Evolutionary conservation across 73 alveolate species (phyloP), one percentile per base, ranked within the genome.

Genomic region (Paramecium tetraurelia): DNA sequence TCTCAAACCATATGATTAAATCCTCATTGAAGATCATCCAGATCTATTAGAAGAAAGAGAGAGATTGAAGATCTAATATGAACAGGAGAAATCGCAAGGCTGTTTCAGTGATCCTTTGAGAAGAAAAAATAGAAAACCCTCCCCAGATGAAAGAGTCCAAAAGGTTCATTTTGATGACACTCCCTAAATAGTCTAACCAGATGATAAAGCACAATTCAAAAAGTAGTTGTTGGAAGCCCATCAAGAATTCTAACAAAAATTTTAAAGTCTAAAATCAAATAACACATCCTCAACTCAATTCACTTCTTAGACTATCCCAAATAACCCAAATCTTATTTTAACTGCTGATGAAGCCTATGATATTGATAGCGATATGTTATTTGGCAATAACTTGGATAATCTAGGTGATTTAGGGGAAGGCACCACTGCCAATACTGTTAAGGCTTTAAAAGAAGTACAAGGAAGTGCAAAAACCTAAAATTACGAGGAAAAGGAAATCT

Each of bases 1-100:
- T 85, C 57, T 96, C 76, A 58, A 93, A 58, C 95, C 95, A 7
- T 92, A 96, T 58, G 97, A 95, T 59, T 93, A 76, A 11, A 89
- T 89, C 16, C 1, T 8, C 12, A 83, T 89, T 46, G 77, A 71
- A 43, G 94, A 89, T 16, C 77, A 77, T 71, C 83, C 90, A 16
- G 76, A 89, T 21, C 72, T 69, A 48, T 89, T 36, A 14, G 76
- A 41, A 16, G 86, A 89, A 12, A 72, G 87, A 72, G 83, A 38
- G n/a, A 35, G 24, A 46, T 80, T 80, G 12, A 80, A 80, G 38
- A 22, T 24, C n/a, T 22, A 44, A 46, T 41, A 92, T 57, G 27
- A 58, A 31, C 69, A 93, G 92, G 71, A 94, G 43, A 71, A 71
- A 58, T 31, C 87, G 92, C 18, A 77, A 93, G 24, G 96, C 41